phyloP scores from a whole-genome alignment of 2,329 filamentous ascomycete genomes.

The Aspergillus pseudonomiae region DNA sequence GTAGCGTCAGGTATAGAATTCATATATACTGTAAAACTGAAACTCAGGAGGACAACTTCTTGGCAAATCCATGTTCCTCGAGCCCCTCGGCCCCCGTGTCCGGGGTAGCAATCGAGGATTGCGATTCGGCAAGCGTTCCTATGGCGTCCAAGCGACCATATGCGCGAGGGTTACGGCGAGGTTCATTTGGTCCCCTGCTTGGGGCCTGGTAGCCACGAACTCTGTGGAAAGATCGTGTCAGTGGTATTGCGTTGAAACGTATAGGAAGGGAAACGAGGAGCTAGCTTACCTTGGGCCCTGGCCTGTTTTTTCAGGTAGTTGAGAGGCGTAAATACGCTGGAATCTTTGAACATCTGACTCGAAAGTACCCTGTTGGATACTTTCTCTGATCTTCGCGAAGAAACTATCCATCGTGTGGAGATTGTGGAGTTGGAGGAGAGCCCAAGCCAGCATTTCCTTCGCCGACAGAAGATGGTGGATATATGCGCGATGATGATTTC shows the following conservation, averaged over 20 bases:
- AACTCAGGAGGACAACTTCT: conserved; percentile 34
- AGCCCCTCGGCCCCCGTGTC: conserved; percentile 57
- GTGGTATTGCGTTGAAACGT: not conserved
- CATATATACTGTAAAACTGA: conserved; percentile 2
- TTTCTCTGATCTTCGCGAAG: conserved; percentile 69
- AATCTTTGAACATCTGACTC: conserved; percentile 63
- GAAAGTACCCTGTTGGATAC: conserved; percentile 61
- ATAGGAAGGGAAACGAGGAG: not conserved
- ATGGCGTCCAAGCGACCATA: conserved; percentile 63
- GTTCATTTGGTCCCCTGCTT: conserved; percentile 63
- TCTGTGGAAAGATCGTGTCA: conserved; percentile 34
- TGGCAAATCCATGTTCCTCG: conserved; percentile 60
- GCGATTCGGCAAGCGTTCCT: conserved; percentile 52
- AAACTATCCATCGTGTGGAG: conserved; percentile 72
- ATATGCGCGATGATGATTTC: conserved; percentile 81
- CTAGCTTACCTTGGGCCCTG: conserved; percentile 67
- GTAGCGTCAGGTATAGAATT: not conserved
- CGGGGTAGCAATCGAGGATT: conserved; percentile 55
- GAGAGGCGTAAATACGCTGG: conserved; percentile 66
- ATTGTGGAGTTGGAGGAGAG: conserved; percentile 89
- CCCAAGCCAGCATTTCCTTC: conserved; percentile 97
- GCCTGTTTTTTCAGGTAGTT: conserved; percentile 74
- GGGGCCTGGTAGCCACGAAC: conserved; percentile 82
- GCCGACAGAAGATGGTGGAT: conserved; percentile 84
- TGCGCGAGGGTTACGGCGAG: conserved; percentile 67